Evolutionary conservation across 2,329 filamentous ascomycete genomes (phyloP), one percentile per base, ranked within the genome.

Genomic region (Xylariaceae sp.): DNA sequence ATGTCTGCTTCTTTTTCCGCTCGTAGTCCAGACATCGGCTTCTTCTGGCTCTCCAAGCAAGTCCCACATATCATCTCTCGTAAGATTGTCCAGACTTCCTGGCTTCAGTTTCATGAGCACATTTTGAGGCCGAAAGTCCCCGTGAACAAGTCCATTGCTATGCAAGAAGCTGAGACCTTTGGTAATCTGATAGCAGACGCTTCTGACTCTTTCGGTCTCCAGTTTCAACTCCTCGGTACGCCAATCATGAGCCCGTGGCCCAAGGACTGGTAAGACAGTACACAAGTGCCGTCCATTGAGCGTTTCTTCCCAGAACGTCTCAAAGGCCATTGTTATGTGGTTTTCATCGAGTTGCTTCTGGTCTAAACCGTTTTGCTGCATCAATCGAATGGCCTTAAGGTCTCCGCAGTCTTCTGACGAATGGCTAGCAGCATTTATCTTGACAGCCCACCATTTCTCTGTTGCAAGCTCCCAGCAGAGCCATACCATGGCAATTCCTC

Each of bases 271-370:
- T 12, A 64, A n/a, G 8, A 62, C 53, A 2, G 53, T 50, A 6
- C 54, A 62, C 6, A 66, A 34, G 26, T 66, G 63, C 7, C 29
- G 43, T 7, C 61, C 60, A n/a, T 66, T 65, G 6, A 58, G 48
- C 3, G 51, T 29, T 1, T 59, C 40, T 2, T 56, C 9, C 36
- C 41, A 65, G 23, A 65, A 64, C 0, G 55, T 51, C 11, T 64
- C 54, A 1, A 49, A 19, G 7, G 52, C 12, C 16, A 53, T 41
- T 2, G 49, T 6, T 7, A 65, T 50, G 6, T 61, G 54, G n/a
- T 61, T 39, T 6, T 5, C 23, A 3, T 43, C 49, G 2, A 61
- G 58, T 17, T 55, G 12, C 8, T 33, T 29, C 3, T 3, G 3
- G 21, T 11, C 21, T 2, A 49, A 3, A 1, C 23, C 26, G 5